Base-by-base conservation (phyloP, 2,329 filamentous ascomycete genomes). In the Fusarium redolens region DNA sequence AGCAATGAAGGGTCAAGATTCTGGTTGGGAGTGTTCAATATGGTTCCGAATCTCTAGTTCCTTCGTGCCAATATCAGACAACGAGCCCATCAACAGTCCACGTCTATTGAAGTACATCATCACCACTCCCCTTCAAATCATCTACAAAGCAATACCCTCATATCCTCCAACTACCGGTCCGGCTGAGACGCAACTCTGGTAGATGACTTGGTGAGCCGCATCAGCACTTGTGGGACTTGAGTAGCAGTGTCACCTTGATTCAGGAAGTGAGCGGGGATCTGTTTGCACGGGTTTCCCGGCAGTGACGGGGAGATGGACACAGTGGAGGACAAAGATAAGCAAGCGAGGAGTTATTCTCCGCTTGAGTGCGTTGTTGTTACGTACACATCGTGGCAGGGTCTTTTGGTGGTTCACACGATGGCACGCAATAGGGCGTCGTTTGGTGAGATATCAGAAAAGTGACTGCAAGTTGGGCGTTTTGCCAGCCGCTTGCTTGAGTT, bases 281-380 rank as follows among this genome's bases (percentile, higher is more conserved):
- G 35, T 20, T 50, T 54, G 55, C 54, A 68, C 55, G 31, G 61
- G 38, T 47, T 71, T 28, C n/a, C 70, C 61, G 71, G 70, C 65
- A 72, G 56, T 70, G 35, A 57, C 35, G 44, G 37, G 33, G 30
- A 61, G 40, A 56, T 51, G 45, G 33, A 54, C 51, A 57, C 38
- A 22, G 50, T 61, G 55, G 57, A 60, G 61, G 58, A 28, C 33
- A 14, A 50, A 62, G 58, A 65, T 56, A 68, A 61, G 56, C 40
- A 60, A 64, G 31, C 44, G 57, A 64, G 57, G 58, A 56, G 40
- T 43, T 43, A 12, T 45, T 58, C 70, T 72, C 69, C 69, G 65
- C 69, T 58, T 41, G 25, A 58, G 37, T 71, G 61, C 70, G 62
- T 73, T 67, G 50, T 51, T 50, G 45, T 73, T 73, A 73, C 70